phyloP scores from a whole-genome alignment of 2,329 filamentous ascomycete species.

The Pseudogymnoascus destructans region DNA sequence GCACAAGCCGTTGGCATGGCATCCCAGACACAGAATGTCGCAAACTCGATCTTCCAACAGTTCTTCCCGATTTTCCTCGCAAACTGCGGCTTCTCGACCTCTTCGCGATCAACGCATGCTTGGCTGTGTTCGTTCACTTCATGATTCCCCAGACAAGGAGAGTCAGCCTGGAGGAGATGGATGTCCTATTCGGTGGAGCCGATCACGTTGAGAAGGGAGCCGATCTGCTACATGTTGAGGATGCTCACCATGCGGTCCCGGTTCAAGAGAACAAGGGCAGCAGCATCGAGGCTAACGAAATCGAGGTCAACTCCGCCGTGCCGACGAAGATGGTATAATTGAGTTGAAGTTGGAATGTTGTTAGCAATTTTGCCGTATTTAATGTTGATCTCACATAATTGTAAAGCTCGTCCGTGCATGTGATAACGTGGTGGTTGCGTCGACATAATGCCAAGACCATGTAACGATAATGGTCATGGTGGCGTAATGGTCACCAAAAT shows the following conservation, averaged over 20 bases:
- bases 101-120: constrained; percentile 34
- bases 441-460: background rate
- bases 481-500: too few species aligned
- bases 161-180: constrained; percentile 41
- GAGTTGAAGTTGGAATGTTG: background rate
- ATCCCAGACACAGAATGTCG: constrained; percentile 46
- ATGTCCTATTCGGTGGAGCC: constrained; percentile 36
- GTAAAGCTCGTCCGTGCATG: background rate
- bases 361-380: background rate
- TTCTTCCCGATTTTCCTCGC: constrained; percentile 57
- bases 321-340: constrained; percentile 2
- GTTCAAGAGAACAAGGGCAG: background rate
- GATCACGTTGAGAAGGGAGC: constrained; percentile 25
- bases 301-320: background rate
- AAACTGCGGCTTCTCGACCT: constrained; percentile 35
- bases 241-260: constrained; percentile 18
- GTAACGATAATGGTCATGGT: too few species aligned
- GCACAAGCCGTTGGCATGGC: constrained; percentile 56
- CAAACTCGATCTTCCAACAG: constrained; percentile 54
- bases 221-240: constrained; percentile 19
- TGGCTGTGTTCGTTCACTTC: constrained; percentile 38
- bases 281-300: background rate
- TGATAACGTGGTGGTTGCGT: background rate
- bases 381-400: constrained; percentile 2
- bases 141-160: constrained; percentile 43